phyloP scores from a whole-genome alignment of 352 stramenopile species.

The Pythium pectinolyticum region DNA sequence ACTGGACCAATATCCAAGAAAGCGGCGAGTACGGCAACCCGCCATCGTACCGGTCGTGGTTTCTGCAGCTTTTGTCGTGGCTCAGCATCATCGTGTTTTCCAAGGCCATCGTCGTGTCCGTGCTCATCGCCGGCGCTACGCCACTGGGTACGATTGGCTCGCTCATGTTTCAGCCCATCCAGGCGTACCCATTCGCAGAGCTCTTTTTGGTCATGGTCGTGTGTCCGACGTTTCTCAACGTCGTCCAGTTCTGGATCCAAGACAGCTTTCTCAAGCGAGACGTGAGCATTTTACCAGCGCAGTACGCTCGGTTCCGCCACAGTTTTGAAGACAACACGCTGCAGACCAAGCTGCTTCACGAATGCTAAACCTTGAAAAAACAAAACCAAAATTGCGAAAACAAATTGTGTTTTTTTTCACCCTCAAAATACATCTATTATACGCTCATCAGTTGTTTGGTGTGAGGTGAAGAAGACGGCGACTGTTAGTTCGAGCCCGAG shows the following conservation, averaged over 20 bases:
- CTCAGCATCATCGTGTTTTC: conserved; percentile 77
- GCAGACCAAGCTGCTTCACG: conserved; percentile 61
- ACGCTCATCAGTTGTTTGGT: neutral
- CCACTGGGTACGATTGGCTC: conserved; percentile 61
- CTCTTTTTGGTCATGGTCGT: conserved; percentile 80
- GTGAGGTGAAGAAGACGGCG: neutral
- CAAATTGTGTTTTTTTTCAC: too few relatives aligned
- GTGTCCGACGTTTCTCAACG: conserved; percentile 82
- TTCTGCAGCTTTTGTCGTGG: conserved; percentile 58
- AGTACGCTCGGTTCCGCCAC: conserved; percentile 64
- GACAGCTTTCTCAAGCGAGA: conserved; percentile 84
- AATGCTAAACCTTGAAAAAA: conserved; percentile 14
- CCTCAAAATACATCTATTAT: neutral
- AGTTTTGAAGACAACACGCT: conserved; percentile 69
- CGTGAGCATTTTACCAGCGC: conserved; percentile 52
- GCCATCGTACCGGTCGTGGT: conserved; percentile 67
- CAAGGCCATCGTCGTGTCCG: conserved; percentile 75
- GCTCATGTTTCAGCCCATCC: conserved; percentile 63
- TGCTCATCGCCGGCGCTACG: conserved; percentile 52
- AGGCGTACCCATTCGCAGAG: conserved; percentile 63
- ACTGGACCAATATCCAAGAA: conserved; percentile 73
- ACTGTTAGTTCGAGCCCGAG: neutral
- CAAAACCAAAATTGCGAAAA: too few relatives aligned
- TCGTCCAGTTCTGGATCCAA: conserved; percentile 87
- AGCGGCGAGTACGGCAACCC: conserved; percentile 77